A percentile compares a stretch with the other conserved stretches of the same genome.
Conservation (phyloP, 768 basidiomycete species). For the Lactarius pseudohatsudake region DNA sequence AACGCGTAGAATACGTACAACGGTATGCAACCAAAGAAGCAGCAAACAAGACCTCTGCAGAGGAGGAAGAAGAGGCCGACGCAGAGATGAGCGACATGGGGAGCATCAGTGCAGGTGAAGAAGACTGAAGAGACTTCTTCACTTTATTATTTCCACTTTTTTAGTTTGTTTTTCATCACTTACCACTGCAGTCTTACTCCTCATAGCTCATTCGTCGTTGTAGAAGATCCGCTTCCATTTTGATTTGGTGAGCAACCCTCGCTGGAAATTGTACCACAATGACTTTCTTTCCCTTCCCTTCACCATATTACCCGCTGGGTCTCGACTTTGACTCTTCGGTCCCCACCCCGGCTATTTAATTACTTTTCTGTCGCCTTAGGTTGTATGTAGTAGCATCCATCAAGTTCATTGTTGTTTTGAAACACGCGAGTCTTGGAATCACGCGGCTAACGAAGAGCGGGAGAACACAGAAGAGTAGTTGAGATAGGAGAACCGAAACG, state of each 20-base stretch:
- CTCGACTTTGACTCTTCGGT: conserved; percentile 6
- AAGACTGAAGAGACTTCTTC: conserved; percentile 31
- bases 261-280: conserved; percentile 6
- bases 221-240: conserved; percentile 17
- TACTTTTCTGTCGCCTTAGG: conserved; percentile 2
- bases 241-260: conserved; percentile 5
- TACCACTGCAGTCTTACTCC: conserved; percentile 4
- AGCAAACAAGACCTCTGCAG: conserved; percentile 70
- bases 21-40: conserved; percentile 90
- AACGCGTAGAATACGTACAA: conserved; percentile 82
- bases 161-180: conserved; percentile 6
- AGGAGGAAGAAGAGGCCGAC: conserved; percentile 68
- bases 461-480: not conserved
- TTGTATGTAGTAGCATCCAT: conserved; percentile 20
- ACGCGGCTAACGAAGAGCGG: not conserved
- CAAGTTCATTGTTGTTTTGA: conserved; percentile 17
- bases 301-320: conserved; percentile 12
- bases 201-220: conserved; percentile 2
- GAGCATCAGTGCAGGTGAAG: conserved; percentile 72
- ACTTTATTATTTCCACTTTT: not conserved
- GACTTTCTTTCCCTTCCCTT: not conserved
- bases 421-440: not conserved
- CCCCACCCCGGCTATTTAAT: conserved; percentile 12
- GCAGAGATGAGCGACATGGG: conserved; percentile 88
- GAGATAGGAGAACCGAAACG: not conserved